Evolutionary conservation across 2,329 filamentous ascomycete species (phyloP), one percentile per base, ranked within the genome.

Genomic region (Botrytis tulipae): DNA sequence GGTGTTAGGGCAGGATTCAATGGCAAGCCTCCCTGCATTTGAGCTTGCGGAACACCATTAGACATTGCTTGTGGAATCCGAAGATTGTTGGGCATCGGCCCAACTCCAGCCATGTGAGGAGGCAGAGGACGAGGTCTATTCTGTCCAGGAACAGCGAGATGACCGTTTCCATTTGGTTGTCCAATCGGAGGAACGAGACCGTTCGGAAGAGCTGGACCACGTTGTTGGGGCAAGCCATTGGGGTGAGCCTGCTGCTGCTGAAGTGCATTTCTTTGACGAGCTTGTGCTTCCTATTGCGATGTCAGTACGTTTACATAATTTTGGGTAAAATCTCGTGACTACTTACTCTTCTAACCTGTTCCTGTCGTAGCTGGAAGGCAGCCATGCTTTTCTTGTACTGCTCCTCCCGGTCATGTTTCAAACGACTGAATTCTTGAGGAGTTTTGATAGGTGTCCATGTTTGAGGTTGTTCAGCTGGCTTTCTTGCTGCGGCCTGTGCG

Each of bases 401-500:
- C 80, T 95, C 87, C 78, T 98, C 95, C 62, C 93, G 90, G 80
- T 98, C 95, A 83, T 92, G 91, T 78, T 96, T 94, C 80, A 98
- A 87, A 70, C 93, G 87, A 80, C 95, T 98, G 81, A 98, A 97
- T 77, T 98, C 94, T 78, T 93, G 89, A 0, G 96, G 96, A 0
- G 95, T 97, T 25, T 75, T 93, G 80, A 76, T 82, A 54, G 76
- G 74, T 14, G 68, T 57, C 51, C 66, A 88, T 80, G 81, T 87
- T 78, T 84, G 85, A 66, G 86, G 84, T 29, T 84, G 82, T 32
- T 97, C 93, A 74, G 92, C 92, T 22, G 90, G 87, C 82, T 98
- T 98, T 72, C 96, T 91, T 82, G 93, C 90, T 46, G 92, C 92
- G 67, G 93, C 93, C 73, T 94, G 89, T 75, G 89, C 88, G 18